These are phyloP conservation scores for Tricladium varicosporioides DNA, from an alignment of 2,329 filamentous ascomycete genomes.

Conservation along the genomic window DNA sequence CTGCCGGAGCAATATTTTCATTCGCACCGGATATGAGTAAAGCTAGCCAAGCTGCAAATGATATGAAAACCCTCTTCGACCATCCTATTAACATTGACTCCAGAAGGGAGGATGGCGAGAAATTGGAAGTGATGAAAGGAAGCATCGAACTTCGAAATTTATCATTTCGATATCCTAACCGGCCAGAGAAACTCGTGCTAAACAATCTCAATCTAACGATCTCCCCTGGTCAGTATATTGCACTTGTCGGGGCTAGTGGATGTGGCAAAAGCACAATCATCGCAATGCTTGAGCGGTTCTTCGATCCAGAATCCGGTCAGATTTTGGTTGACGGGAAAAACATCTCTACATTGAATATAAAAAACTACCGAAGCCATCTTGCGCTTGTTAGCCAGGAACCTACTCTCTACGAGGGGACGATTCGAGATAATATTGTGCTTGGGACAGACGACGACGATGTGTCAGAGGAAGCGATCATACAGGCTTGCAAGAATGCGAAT, in stretches of 20 bases:
- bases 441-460: constrained; percentile 49
- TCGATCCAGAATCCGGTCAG: constrained; percentile 21
- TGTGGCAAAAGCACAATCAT: constrained; percentile 32
- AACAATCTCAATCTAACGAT: constrained; percentile 45
- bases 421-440: constrained; percentile 66
- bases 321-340: constrained; percentile 37
- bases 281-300: constrained; percentile 29
- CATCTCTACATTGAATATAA: constrained; percentile 55
- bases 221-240: constrained; percentile 58
- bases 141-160: constrained; percentile 42
- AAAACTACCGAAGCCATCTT: constrained; percentile 59
- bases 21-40: constrained; percentile 3
- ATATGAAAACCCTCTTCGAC: not conserved
- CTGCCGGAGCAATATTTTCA: constrained; percentile 15
- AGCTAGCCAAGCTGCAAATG: not conserved
- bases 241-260: not conserved
- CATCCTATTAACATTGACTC: not conserved
- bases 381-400: constrained; percentile 73
- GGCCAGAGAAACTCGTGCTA: constrained; percentile 50
- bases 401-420: constrained; percentile 62
- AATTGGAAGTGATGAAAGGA: not conserved
- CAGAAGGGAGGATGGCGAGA: not conserved
- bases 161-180: constrained; percentile 56
- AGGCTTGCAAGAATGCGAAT: constrained; percentile 47
- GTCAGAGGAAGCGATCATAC: constrained; percentile 40